Evolutionary conservation across 805 yeast genomes (phyloP).

Genomic region (Saturnispora zaruensis): DNA sequence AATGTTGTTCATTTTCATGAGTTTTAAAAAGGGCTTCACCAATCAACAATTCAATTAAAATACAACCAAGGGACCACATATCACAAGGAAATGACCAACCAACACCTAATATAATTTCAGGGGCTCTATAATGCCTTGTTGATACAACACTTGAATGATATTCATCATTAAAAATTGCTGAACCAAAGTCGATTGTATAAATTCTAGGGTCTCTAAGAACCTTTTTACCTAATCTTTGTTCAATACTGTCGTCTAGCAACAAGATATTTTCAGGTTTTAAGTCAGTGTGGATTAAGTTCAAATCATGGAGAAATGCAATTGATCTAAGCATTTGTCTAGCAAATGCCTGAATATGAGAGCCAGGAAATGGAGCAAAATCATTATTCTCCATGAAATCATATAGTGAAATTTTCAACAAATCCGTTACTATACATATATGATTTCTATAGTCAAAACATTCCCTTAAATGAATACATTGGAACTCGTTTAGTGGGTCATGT

Average conservation of each 20-base stretch:
- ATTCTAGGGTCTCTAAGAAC: conserved; percentile 71
- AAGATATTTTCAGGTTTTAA: conserved; percentile 92
- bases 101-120: conserved; percentile 87
- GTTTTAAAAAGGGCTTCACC: conserved; percentile 95
- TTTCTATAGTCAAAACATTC: conserved; percentile 90
- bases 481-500: conserved; percentile 58
- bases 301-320: conserved; percentile 82
- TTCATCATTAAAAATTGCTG: conserved; percentile 89
- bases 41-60: conserved; percentile 79
- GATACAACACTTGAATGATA: conserved; percentile 88
- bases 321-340: conserved; percentile 78
- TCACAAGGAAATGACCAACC: conserved; percentile 98
- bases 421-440: conserved; percentile 92
- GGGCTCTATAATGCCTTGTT: conserved; percentile 95
- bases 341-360: conserved; percentile 83
- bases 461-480: conserved; percentile 74
- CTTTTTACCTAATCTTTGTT: conserved; percentile 30
- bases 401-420: conserved; percentile 71
- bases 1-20: conserved; percentile 88
- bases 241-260: conserved; percentile 45
- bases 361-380: conserved; percentile 84
- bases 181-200: conserved; percentile 93
- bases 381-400: conserved; percentile 86
- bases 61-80: conserved; percentile 94
- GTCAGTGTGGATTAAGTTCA: conserved; percentile 90